These are phyloP conservation scores for Yueomyces sp. DNA, from an alignment of 805 yeast genomes.

Conservation along the genomic window DNA sequence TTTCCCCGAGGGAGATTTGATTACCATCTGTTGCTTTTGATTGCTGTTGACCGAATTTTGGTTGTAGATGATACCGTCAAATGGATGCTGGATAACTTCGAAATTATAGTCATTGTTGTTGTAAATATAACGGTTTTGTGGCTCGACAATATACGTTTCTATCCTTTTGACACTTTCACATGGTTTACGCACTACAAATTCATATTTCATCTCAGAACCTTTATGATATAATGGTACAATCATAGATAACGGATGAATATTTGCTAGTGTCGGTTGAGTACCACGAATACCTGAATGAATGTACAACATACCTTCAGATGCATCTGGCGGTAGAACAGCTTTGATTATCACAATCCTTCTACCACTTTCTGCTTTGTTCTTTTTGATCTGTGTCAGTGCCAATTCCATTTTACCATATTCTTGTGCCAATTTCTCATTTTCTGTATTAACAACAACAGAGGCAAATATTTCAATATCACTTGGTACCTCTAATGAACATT, in stretches of 20 bases:
- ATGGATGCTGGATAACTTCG: constrained; percentile 47
- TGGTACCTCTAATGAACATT: constrained; percentile 64
- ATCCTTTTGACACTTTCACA: constrained; percentile 53
- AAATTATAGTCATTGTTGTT: constrained; percentile 51
- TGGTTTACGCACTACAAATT: constrained; percentile 61
- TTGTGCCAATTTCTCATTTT: constrained; percentile 12
- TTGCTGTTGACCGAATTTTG: constrained; percentile 12
- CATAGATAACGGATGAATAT: constrained; percentile 55
- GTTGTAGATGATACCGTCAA: constrained; percentile 31
- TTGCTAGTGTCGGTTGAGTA: constrained; percentile 39
- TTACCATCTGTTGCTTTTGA: constrained; percentile 41
- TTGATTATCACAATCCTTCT: constrained; percentile 64
- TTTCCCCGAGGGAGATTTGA: constrained; percentile 80
- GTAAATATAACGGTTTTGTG: constrained; percentile 57
- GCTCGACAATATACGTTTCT: constrained; percentile 74
- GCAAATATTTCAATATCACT: constrained; percentile 55
- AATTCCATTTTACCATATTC: constrained; percentile 25
- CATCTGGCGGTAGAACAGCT: constrained; percentile 63
- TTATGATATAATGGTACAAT: constrained; percentile 64
- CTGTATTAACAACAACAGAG: constrained; percentile 37
- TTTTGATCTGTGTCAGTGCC: constrained; percentile 66
- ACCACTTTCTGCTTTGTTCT: constrained; percentile 36
- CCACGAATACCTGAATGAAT: constrained; percentile 62
- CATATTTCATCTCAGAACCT: constrained; percentile 45
- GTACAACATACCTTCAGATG: constrained; percentile 56